These are phyloP conservation scores for Fusarium zealandicum DNA, from an alignment of 2,329 filamentous ascomycete genomes.

Conservation along the genomic window DNA sequence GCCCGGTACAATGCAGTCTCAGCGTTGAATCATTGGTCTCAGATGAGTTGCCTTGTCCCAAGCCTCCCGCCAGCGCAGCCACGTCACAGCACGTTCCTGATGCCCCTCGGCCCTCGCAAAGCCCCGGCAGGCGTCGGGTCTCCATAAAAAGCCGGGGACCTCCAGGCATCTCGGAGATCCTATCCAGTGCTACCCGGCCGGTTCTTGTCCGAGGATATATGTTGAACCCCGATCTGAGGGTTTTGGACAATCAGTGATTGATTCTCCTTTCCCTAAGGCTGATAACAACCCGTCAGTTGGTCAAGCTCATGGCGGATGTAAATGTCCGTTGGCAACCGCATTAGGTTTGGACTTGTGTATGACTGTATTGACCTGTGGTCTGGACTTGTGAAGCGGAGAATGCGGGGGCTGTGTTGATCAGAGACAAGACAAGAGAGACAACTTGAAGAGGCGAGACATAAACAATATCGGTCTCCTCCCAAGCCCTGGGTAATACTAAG, in stretches of 20 bases:
- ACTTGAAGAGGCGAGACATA: slow-evolving; percentile 1
- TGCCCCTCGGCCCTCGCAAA: background rate
- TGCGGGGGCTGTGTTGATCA: slow-evolving; percentile 13
- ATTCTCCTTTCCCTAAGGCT: background rate
- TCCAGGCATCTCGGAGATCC: background rate
- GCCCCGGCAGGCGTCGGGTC: slow-evolving; percentile 11
- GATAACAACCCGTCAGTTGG: too few relatives aligned
- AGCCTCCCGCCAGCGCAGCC: slow-evolving; percentile 4
- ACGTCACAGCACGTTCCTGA: slow-evolving; percentile 15
- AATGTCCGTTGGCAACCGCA: slow-evolving; percentile 14
- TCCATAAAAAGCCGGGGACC: slow-evolving; percentile 27
- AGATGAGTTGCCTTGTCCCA: background rate
- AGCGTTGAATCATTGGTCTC: background rate
- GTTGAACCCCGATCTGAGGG: background rate
- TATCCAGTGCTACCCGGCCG: background rate
- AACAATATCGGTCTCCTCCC: background rate
- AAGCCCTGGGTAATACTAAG: background rate
- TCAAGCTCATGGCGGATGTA: slow-evolving; percentile 1
- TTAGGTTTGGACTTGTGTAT: slow-evolving; percentile 7
- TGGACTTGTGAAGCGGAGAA: slow-evolving; percentile 2
- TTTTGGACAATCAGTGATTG: background rate
- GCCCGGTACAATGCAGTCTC: background rate
- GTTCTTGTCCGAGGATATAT: background rate
- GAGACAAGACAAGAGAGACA: background rate
- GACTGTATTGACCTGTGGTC: too few relatives aligned